Base-by-base conservation (phyloP, 1,139 yeast species). In the Suhomyces yuchorum region DNA sequence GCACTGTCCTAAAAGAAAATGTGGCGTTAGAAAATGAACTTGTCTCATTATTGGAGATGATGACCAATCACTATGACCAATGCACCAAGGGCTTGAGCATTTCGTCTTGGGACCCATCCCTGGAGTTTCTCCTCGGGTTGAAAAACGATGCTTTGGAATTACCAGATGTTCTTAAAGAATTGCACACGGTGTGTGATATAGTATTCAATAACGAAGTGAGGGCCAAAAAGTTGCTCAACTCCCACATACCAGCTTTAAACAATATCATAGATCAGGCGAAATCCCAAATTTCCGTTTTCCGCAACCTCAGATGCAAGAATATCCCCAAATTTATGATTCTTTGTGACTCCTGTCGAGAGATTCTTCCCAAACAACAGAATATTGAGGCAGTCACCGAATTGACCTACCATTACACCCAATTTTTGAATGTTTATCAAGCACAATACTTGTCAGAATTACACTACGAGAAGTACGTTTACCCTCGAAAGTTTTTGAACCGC, bases 51-150 rank as follows among this genome's bases (percentile, higher is more conserved):
- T 68, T 91, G 33, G 85, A 83, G 50, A 83, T 91, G 60, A 68
- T 91, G 34, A 86, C 96, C 6, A 80, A 82, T 47, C 97, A 91
- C 65, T 89, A 83, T 56, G 97, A 90, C 61, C 91, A 87, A 59
- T 87, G 96, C 55, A 56, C 68, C 3, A 72, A 78, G 42, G 84
- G 51, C 11, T 34, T 50, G 6, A 43, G 42, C 35, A 17, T 42
- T 7, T 30, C 44, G 4, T 30, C 38, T 6, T 39, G 49, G 12
- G 53, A 49, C 2, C 44, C 63, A 47, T 53, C 50, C 5, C 34
- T 40, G 8, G 54, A 53, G 2, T 57, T 61, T 20, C 60, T 74
- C 8, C 65, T 68, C 9, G 80, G 61, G 3, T 60, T 75, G 5
- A 59, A 59, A 20, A 60, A 61, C 34, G 80, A 75, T 47, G 61